Base-by-base conservation (phyloP, 352 stramenopile genomes). In the Phytophthora fragariae region DNA sequence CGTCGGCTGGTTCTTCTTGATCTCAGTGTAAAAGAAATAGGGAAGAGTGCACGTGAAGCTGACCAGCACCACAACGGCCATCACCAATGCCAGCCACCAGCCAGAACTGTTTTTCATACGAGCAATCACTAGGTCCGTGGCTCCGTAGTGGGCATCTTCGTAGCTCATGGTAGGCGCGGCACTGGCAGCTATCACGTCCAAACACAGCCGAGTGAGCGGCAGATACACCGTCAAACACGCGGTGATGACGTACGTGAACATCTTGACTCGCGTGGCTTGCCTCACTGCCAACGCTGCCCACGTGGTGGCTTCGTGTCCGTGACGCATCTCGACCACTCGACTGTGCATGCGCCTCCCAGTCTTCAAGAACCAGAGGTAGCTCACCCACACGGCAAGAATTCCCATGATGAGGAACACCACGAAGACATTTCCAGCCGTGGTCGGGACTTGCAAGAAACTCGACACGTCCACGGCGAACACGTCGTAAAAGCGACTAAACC, bases 321-420 rank as follows among this genome's bases (percentile, higher is more conserved):
- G 47, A 5, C 47, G 47, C 47, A 54, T 9, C 47, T 54, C 47
- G 9, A 31, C 47, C 3, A 54, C 47, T 27, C 47, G 47, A n/a
- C 47, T 54, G 47, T 54, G 47, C 47, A 54, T 54, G 47, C 29
- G 47, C 17, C 19, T 54, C 9, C 47, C 47, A 9, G 47, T 54
- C 47, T 54, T 54, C 47, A 54, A 17, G 19, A 54, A 54, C 47
- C 47, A 54, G n/a, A 54, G 19, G 47, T 54, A 54, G 19, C 47
- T 54, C n/a, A 54, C n/a, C 47, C 47, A 54, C 4, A 54, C 47
- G 5, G 19, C 47, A 10, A 54, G 47, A 54, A 54, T 54, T 10
- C 47, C 47, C 47, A 54, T 6, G n/a, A 54, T 54, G 47, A 54
- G 47, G 31, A 54, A 54, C 47, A 54, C 47, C 47, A 54, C 47